Evolutionary conservation across 2,329 filamentous ascomycete genomes (phyloP), one percentile per base, ranked within the genome.

Genomic region (Fusarium chlamydosporum): DNA sequence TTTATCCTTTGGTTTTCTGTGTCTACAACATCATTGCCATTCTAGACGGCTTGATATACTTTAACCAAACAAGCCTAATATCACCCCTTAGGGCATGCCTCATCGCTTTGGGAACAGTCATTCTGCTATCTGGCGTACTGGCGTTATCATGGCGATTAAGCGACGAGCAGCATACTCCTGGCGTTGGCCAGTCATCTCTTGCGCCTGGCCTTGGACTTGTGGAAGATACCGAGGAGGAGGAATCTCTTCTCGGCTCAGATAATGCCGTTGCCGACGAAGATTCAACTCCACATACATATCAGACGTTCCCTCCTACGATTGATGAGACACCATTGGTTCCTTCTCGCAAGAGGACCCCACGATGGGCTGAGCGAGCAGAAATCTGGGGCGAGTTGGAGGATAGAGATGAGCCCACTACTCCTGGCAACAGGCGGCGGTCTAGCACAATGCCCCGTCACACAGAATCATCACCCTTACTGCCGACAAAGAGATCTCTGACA

Each of bases 11-110:
- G 73, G 94, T 98, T 38, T 99, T 99, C 81, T 99, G 96, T 85
- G 89, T 98, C 69, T 99, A 98, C 85, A 99, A 99, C 84, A 97
- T 99, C 75, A 94, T 98, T 76, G 96, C 96, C 70, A 99, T 99
- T 72, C 84, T 98, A 72, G 96, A 99, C 80, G 96, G 96, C 33
- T 85, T 99, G 72, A 97, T 99, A 74, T 99, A 98, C 81, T 99
- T 98, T 82, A 87, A 91, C 73, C 96, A 99, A 80, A 92, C 91
- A 54, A 91, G 93, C 68, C 86, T 92, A 57, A 88, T 99, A 67
- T 89, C 90, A 16, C 85, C 89, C 1, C 80, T 96, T 4, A 90
- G 93, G 75, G 95, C 92, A 16, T 88, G 89, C 37, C 86, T 96
- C 42, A 97, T 98, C 67, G 88, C 94, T 0, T 79, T 99, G 3